phyloP scores from a whole-genome alignment of 2,329 filamentous ascomycete species.

The Emmonsia crescens region DNA sequence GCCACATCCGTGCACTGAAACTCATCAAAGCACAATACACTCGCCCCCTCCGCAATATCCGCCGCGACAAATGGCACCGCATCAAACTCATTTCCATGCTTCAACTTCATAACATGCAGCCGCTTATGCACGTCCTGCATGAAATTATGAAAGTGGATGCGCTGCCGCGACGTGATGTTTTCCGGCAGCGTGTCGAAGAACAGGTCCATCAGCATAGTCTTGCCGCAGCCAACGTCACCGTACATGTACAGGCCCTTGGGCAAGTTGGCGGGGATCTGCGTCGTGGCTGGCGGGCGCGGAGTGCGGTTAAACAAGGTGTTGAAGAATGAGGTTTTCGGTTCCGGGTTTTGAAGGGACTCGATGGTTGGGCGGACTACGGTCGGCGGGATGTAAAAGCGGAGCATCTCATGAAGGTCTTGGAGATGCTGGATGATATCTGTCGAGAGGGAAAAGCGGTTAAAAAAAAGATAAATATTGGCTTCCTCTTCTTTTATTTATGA shows the following conservation, averaged over 20 bases:
- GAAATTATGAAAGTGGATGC: slow-evolving; percentile 98
- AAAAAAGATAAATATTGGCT: slow-evolving; percentile 12
- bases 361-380: slow-evolving; percentile 66
- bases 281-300: slow-evolving; percentile 21
- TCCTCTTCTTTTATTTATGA: not conserved
- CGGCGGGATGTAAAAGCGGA: slow-evolving; percentile 62
- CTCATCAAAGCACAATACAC: slow-evolving; percentile 93
- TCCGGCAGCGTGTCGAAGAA: slow-evolving; percentile 86
- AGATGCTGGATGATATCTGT: slow-evolving; percentile 77
- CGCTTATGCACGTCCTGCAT: slow-evolving; percentile 96
- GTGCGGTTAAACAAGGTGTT: slow-evolving; percentile 33
- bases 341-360: slow-evolving; percentile 48
- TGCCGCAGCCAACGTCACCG: slow-evolving; percentile 92
- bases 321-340: slow-evolving; percentile 42
- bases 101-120: slow-evolving; percentile 80
- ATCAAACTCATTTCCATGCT: slow-evolving; percentile 80
- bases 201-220: slow-evolving; percentile 99
- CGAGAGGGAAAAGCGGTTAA: not conserved
- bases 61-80: slow-evolving; percentile 85
- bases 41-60: slow-evolving; percentile 76
- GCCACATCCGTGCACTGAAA: slow-evolving; percentile 98
- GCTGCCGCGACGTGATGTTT: slow-evolving; percentile 69
- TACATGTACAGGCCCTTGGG: slow-evolving; percentile 90
- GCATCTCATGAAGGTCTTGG: slow-evolving; percentile 77
- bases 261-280: slow-evolving; percentile 56